Evolutionary conservation across 805 yeast species (phyloP), one percentile per base, ranked within the genome.

Genomic region (Ogataea trehaloabstinens): DNA sequence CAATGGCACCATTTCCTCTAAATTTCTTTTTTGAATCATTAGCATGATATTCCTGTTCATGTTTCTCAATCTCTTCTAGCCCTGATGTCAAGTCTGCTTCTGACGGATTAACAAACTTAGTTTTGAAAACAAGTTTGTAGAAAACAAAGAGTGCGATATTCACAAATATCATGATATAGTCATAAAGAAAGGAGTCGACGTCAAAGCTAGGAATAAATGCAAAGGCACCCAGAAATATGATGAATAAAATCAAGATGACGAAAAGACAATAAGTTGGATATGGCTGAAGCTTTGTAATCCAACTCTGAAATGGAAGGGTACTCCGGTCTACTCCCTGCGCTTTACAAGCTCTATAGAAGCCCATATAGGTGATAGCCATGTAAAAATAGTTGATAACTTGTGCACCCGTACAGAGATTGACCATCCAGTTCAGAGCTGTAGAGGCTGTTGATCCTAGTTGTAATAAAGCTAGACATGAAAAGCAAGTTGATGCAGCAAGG

Each of bases 271-370:
- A 40, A 3, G 61, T 57, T 16, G 63, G 60, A 28, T 42, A 60
- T 22, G 64, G 66, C 38, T 61, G 66, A 36, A 73, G 68, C n/a
- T 66, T 58, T 8, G 63, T 55, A 43, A 65, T 62, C 74, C 76
- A 74, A 4, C 80, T 69, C 40, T 60, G 68, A 57, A 73, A 74
- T 4, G 81, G 76, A 43, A 58, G 37, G 2, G 56, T 57, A 30
- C 42, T 45, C 36, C 77, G 69, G 58, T 68, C 74, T 16, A 76
- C 48, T n/a, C 71, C 70, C 51, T 85, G 87, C 1, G 68, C 77
- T 35, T 64, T 56, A 50, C 81, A 73, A 1, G 85, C 89, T 41
- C 73, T 70, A 58, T 77, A 74, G 61, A 83, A 86, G 35, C 78
- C 70, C 21, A 80, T 46, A 53, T 78, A 85, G 16, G 84, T 76